Evolutionary conservation across 2,329 filamentous ascomycete genomes (phyloP).

Genomic region (Hymenoscyphus repandus): DNA sequence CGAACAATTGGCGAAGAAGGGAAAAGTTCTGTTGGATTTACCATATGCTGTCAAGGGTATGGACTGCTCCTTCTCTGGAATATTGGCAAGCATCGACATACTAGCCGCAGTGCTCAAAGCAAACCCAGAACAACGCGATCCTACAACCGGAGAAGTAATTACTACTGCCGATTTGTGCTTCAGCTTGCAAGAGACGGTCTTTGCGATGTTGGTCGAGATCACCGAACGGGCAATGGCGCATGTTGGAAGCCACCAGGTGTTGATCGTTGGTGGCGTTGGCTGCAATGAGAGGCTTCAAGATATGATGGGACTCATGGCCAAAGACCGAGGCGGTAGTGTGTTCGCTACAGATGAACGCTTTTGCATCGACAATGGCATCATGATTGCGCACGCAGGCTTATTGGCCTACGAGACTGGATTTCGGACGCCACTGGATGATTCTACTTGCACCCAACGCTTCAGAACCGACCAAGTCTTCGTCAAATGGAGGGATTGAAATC

Average conservation of each 20-base stretch:
- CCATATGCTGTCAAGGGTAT: constrained; percentile 98
- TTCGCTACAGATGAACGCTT: constrained; percentile 96
- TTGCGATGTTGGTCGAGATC: constrained; percentile 96
- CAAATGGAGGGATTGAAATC: constrained; percentile 61
- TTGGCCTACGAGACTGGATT: constrained; percentile 80
- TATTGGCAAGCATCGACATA: constrained; percentile 76
- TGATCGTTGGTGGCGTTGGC: constrained; percentile 93
- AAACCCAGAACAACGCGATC: constrained; percentile 38
- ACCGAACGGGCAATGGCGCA: constrained; percentile 98
- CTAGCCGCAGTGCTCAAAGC: constrained; percentile 64
- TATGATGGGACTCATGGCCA: constrained; percentile 98
- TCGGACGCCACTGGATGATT: constrained; percentile 70
- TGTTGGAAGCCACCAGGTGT: constrained; percentile 81
- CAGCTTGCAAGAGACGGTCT: constrained; percentile 91
- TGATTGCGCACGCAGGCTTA: constrained; percentile 96
- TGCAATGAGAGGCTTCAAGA: constrained; percentile 92
- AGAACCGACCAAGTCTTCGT: constrained; percentile 78
- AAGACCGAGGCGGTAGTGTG: constrained; percentile 80
- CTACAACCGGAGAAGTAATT: constrained; percentile 51
- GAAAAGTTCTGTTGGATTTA: constrained; percentile 70
- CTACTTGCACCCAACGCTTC: constrained; percentile 78
- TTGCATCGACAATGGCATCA: constrained; percentile 98
- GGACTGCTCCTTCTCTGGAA: constrained; percentile 95
- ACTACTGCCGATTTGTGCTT: constrained; percentile 88
- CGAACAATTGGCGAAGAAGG: constrained; percentile 81